Base-by-base conservation (phyloP, 1,284 basidiomycete species). In the Microstroma glucosiphilum region DNA sequence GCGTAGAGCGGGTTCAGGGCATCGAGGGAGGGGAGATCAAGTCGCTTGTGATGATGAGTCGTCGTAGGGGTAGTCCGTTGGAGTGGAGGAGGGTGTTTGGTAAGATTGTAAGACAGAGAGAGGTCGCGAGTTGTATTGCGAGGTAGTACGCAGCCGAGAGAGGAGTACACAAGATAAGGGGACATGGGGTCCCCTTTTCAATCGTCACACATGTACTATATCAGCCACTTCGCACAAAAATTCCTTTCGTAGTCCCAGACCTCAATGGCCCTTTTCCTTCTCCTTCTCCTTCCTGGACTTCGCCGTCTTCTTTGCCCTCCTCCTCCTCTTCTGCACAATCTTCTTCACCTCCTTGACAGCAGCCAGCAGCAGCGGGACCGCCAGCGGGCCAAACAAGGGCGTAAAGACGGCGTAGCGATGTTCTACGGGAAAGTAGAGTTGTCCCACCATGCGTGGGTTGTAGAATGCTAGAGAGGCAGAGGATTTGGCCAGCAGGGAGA, bases 401-500 rank as follows among this genome's bases (percentile, higher is more conserved):
- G 76, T 79, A 60, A 77, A 79, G 9, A 80, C 73, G 3, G 78
- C 79, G 21, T 77, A 79, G 26, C 82, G 82, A 69, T 71, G 77
- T 56, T 71, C 70, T 70, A 82, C 76, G 37, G 83, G 82, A 80
- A 98, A 98, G 80, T 99, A 99, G 25, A 98, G 83, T 73, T 96
- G 80, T 6, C 90, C 92, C 70, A 98, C 82, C 93, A 98, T 97
- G 41, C 87, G 88, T 0, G 93, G 96, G 78, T 92, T 91, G 82
- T 96, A 98, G 83, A 97, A 98, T 0, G 96, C 96, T 48, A 87
- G 84, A 15, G 91, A 93, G 1, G 92, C 86, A 56, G 42, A 11
- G 37, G 40, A 26, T n/a, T 19, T 21, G 21, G 59, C 11, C 17
- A 21, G 12, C n/a, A 58, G 40, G 13, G 46, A 59, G 17, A 30